A percentile compares a stretch with the other conserved stretches of the same genome.
phyloP scores from a whole-genome alignment of 257 asterid species.

The Eucommia ulmoides region DNA sequence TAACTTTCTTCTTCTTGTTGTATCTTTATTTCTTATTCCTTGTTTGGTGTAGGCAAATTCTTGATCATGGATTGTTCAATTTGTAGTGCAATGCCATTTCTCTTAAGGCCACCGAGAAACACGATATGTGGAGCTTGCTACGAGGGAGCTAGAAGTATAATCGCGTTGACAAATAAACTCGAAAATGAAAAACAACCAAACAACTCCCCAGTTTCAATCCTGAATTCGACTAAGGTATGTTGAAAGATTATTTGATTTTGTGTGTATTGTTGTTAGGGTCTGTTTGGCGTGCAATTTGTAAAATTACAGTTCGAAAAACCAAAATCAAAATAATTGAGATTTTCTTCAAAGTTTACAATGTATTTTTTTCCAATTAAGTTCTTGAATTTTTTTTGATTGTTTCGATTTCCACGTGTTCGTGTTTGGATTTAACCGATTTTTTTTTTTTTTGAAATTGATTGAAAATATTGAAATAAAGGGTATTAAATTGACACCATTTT shows the following conservation, averaged over 20 bases:
- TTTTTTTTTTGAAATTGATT: too few species aligned
- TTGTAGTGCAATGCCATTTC: constrained; percentile 73
- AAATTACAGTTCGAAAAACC: too few species aligned
- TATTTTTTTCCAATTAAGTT: too few species aligned
- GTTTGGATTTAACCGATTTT: too few species aligned
- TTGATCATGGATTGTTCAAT: constrained; percentile 70
- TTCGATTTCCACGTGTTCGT: too few species aligned
- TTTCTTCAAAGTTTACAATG: too few species aligned
- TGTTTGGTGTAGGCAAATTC: constrained; percentile 4
- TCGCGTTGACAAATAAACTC: constrained; percentile 44
- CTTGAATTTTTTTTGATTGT: too few species aligned
- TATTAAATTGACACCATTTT: too few species aligned
- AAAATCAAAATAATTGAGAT: too few species aligned
- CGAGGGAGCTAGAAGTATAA: constrained; percentile 71
- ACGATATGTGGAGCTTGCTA: constrained; percentile 80
- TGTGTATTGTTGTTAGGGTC: background rate
- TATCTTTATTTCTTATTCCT: background rate
- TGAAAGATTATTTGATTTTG: background rate
- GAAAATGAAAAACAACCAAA: constrained; percentile 32
- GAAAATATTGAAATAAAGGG: too few species aligned
- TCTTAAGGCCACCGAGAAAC: constrained; percentile 79
- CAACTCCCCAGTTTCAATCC: constrained; percentile 20
- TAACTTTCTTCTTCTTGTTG: constrained; percentile 2
- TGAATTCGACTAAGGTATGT: constrained; percentile 49
- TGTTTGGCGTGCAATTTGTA: background rate